Conservation (phyloP, 139 green algal species). For the Chlamydomonas incerta region DNA sequence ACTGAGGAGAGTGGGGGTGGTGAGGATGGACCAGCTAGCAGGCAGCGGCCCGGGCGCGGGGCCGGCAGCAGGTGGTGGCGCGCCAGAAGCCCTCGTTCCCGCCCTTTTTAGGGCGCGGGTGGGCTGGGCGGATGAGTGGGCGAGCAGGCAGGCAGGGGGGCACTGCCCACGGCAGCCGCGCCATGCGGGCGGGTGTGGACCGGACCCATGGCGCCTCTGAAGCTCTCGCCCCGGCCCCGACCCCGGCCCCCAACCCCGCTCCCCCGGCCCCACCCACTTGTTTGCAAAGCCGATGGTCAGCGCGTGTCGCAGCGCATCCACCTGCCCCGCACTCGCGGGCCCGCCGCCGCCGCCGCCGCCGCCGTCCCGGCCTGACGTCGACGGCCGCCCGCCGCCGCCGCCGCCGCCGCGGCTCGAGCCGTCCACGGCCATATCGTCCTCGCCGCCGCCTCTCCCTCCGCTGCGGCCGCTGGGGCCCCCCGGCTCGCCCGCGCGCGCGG, state of each 20-base stretch:
- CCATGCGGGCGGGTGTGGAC: too few relatives aligned
- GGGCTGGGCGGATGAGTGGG: too few relatives aligned
- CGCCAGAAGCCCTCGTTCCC: too few relatives aligned
- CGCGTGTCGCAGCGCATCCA: slow-evolving; percentile 64
- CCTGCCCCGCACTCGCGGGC: neutral
- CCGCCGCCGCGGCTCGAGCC: neutral
- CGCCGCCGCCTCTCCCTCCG: neutral
- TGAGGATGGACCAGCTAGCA: too few relatives aligned
- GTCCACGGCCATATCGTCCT: neutral
- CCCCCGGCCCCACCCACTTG: slow-evolving; percentile 40
- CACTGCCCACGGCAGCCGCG: too few relatives aligned
- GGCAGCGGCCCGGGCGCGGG: too few relatives aligned
- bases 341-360: neutral
- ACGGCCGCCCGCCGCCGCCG: neutral
- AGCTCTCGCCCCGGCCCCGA: too few relatives aligned
- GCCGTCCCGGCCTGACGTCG: neutral
- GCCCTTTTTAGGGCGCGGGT: too few relatives aligned
- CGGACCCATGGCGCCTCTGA: too few relatives aligned
- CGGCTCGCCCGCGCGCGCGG: neutral
- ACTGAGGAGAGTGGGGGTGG: too few relatives aligned
- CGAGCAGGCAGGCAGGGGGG: too few relatives aligned
- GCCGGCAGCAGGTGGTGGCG: too few relatives aligned
- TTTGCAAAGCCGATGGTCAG: slow-evolving; percentile 89
- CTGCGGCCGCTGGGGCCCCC: neutral
- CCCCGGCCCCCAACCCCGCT: neutral